Evolutionary conservation across 495 filamentous ascomycete species (phyloP).

Genomic region (Geopyxis carbonaria): DNA sequence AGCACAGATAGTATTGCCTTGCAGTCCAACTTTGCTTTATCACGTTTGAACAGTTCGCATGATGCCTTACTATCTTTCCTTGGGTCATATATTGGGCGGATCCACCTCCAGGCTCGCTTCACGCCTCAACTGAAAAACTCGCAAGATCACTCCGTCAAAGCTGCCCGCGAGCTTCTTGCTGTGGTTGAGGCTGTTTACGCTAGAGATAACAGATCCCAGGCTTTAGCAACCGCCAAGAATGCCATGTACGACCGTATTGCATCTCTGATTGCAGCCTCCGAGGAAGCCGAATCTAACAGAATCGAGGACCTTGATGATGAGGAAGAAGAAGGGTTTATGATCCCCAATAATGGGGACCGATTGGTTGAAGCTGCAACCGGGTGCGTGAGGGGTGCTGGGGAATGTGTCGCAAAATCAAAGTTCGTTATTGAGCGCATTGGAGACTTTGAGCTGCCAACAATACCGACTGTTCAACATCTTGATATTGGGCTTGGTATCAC

Average conservation of each 20-base stretch:
- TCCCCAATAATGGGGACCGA: constrained; percentile 62
- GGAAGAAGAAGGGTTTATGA: constrained; percentile 36
- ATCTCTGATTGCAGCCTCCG: constrained; percentile 61
- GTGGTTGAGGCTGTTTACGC: constrained; percentile 73
- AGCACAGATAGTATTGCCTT: background rate
- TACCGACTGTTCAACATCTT: too few species aligned
- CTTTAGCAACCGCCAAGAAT: constrained; percentile 51
- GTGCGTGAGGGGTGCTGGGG: constrained; percentile 78
- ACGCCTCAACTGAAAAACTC: constrained; percentile 60
- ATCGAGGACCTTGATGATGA: constrained; percentile 48
- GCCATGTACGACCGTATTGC: constrained; percentile 65
- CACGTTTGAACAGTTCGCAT: constrained; percentile 54
- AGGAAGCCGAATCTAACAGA: constrained; percentile 51
- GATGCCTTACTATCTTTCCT: constrained; percentile 77
- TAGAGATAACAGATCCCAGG: constrained; percentile 49
- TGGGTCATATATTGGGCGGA: constrained; percentile 75
- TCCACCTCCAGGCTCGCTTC: constrained; percentile 78
- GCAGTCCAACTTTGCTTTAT: constrained; percentile 19
- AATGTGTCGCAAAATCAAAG: constrained; percentile 74
- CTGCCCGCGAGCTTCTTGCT: constrained; percentile 57
- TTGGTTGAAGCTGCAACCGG: constrained; percentile 68
- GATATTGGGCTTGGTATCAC: constrained; percentile 19
- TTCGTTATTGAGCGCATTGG: constrained; percentile 77
- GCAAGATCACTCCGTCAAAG: constrained; percentile 61
- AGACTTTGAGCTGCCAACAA: constrained; percentile 67